Percentiles rank a stretch among this genome's conserved stretches.
Conservation (phyloP, 768 basidiomycete genomes). For the Tricholoma matsutake region DNA sequence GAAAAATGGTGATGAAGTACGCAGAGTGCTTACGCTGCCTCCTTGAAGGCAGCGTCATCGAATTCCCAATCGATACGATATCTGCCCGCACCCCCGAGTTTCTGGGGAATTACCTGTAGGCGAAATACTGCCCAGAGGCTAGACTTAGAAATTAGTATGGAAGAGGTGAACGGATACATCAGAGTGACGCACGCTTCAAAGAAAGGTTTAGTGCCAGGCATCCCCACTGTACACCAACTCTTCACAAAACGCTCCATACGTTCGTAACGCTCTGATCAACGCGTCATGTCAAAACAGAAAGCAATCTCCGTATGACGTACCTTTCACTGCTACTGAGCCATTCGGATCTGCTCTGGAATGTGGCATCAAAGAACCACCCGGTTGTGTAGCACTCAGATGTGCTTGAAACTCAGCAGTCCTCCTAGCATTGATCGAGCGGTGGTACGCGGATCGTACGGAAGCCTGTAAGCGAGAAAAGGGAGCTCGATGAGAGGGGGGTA, state of each 20-base stretch:
- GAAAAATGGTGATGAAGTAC: slow-evolving; percentile 13
- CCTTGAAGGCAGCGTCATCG: slow-evolving; percentile 92
- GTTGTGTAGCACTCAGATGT: slow-evolving; percentile 71
- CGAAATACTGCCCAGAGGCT: slow-evolving; percentile 77
- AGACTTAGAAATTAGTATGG: slow-evolving; percentile 16
- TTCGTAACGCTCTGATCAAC: slow-evolving; percentile 59
- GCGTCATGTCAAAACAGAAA: not conserved
- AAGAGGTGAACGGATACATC: slow-evolving; percentile 5
- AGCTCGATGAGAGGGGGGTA: slow-evolving; percentile 81
- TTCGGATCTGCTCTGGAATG: slow-evolving; percentile 65
- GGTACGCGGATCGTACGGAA: slow-evolving; percentile 81
- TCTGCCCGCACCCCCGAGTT: slow-evolving; percentile 76
- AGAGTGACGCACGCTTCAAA: slow-evolving; percentile 52
- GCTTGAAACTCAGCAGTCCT: slow-evolving; percentile 84
- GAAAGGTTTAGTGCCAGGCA: slow-evolving; percentile 90
- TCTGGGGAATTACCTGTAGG: slow-evolving; percentile 75
- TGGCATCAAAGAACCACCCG: slow-evolving; percentile 77
- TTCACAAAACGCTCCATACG: slow-evolving; percentile 71
- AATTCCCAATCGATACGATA: slow-evolving; percentile 83
- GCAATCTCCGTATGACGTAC: slow-evolving; percentile 24
- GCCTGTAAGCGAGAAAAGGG: slow-evolving; percentile 86
- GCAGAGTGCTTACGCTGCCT: slow-evolving; percentile 75
- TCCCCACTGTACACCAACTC: slow-evolving; percentile 82
- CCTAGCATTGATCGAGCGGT: slow-evolving; percentile 73
- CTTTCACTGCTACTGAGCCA: slow-evolving; percentile 65